Conservation (phyloP, 1,284 basidiomycete genomes). For the Schizophyllum commune region DNA sequence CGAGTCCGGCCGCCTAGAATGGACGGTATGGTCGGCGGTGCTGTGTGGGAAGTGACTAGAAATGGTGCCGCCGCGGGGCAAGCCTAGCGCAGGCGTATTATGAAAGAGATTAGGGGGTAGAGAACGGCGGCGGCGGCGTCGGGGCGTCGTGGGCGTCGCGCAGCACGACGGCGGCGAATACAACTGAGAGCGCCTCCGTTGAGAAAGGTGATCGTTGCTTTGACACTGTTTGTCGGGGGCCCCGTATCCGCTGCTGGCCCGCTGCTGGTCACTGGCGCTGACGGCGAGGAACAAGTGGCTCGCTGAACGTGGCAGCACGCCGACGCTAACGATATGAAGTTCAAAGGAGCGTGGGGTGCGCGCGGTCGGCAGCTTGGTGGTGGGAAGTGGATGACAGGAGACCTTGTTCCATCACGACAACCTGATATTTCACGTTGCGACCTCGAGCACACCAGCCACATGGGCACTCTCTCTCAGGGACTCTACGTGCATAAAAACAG, state of each 20-base stretch:
- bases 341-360: neutral
- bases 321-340: neutral
- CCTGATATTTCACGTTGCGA: neutral
- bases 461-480: neutral
- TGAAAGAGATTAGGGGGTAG: neutral
- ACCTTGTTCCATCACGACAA: neutral
- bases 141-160: neutral
- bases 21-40: constrained; percentile 28
- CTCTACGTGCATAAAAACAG: neutral
- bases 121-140: neutral
- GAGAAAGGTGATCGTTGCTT: neutral
- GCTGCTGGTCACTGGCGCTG: neutral
- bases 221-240: neutral
- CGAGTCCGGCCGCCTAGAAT: constrained; percentile 31
- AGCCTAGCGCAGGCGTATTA: neutral
- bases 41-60: neutral
- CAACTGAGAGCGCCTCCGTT: neutral
- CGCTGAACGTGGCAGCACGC: neutral
- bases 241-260: neutral
- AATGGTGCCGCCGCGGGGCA: neutral
- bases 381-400: neutral
- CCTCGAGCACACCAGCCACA: neutral
- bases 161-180: neutral
- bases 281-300: too few relatives aligned
- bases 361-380: neutral